Evolutionary conservation across 2,329 filamentous ascomycete genomes (phyloP).

Genomic region (Cordyceps fumosorosea): DNA sequence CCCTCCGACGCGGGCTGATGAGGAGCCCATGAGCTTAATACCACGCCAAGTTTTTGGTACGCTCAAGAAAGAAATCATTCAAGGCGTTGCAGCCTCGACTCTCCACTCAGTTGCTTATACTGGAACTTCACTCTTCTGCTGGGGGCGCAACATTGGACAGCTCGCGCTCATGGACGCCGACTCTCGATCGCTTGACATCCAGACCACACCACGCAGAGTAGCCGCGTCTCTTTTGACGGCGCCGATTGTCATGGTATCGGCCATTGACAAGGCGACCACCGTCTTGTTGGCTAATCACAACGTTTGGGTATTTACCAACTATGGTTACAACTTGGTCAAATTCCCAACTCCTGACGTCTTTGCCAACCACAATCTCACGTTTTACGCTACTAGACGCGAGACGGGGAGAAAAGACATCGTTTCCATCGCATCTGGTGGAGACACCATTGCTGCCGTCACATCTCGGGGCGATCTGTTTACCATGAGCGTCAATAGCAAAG

Average conservation of each 20-base stretch:
- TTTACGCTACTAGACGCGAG: conserved; percentile 44
- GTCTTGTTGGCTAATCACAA: conserved; percentile 80
- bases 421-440: conserved; percentile 76
- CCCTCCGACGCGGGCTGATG: conserved; percentile 58
- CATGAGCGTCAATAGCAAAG: conserved; percentile 64
- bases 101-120: conserved; percentile 91
- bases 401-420: conserved; percentile 62
- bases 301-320: conserved; percentile 91
- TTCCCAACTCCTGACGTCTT: conserved; percentile 71
- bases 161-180: conserved; percentile 92
- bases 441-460: conserved; percentile 85
- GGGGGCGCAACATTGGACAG: conserved; percentile 92
- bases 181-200: conserved; percentile 81
- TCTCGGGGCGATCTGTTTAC: conserved; percentile 83
- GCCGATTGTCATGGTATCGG: conserved; percentile 70
- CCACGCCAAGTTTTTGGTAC: conserved; percentile 89
- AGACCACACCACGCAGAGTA: conserved; percentile 75
- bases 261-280: conserved; percentile 84
- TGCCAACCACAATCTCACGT: conserved; percentile 62
- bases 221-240: conserved; percentile 67
- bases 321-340: conserved; percentile 84
- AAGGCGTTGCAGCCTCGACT: conserved; percentile 80
- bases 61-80: conserved; percentile 75
- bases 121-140: conserved; percentile 74
- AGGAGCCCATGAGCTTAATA: conserved; percentile 73